These are phyloP conservation scores for Exophiala alcalophila DNA, from an alignment of 2,329 filamentous ascomycete species.

Conservation along the genomic window DNA sequence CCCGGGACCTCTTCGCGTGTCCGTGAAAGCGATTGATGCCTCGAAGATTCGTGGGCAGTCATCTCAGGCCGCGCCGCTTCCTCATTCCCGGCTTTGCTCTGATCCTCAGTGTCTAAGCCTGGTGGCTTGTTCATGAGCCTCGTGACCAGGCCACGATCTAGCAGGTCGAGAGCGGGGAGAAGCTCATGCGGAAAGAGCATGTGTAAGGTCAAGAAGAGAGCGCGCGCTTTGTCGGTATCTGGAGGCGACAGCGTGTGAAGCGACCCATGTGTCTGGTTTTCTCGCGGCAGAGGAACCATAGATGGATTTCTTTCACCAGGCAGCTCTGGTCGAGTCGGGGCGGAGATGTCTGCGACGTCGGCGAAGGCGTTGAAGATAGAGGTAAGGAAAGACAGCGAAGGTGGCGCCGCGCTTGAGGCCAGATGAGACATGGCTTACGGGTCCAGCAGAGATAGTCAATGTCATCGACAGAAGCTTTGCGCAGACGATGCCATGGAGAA, in stretches of 20 bases:
- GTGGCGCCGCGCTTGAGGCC: too few relatives aligned
- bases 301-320: too few relatives aligned
- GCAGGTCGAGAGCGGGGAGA: conserved; percentile 79
- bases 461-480: too few relatives aligned
- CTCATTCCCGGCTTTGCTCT: not conserved
- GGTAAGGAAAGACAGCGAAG: not conserved
- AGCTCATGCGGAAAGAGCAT: conserved; percentile 78
- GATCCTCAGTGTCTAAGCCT: not conserved
- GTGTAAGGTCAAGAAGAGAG: conserved; percentile 73
- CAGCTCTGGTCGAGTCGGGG: too few relatives aligned
- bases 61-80: not conserved
- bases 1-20: conserved; percentile 12
- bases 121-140: conserved; percentile 40
- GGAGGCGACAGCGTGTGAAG: conserved; percentile 7
- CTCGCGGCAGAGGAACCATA: too few relatives aligned
- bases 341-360: too few relatives aligned
- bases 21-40: not conserved
- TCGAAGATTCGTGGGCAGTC: not conserved
- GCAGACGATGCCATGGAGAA: too few relatives aligned
- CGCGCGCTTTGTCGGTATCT: conserved; percentile 14
- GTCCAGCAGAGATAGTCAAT: too few relatives aligned
- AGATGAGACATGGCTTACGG: too few relatives aligned
- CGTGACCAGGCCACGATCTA: conserved; percentile 73
- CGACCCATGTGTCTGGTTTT: not conserved
- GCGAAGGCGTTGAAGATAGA: conserved; percentile 10